Conservation (phyloP, 148 eudicot species). For the Mesembryanthemum crystallinum region DNA sequence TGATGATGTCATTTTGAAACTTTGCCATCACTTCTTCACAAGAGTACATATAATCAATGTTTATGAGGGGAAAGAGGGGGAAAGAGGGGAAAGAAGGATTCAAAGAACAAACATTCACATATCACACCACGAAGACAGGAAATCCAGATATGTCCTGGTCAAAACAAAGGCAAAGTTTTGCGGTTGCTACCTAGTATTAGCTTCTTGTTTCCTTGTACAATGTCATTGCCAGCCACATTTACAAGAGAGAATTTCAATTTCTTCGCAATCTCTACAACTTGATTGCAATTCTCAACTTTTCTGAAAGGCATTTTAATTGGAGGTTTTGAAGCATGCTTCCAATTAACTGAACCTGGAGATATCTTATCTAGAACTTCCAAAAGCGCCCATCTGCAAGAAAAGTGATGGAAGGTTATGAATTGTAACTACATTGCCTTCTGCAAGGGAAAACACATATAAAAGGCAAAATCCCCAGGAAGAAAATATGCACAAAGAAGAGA, state of each 20-base stretch:
- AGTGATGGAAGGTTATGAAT: not conserved
- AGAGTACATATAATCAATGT: not conserved
- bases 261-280: constrained; percentile 72
- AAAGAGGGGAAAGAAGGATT: not conserved
- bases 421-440: not conserved
- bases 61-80: not conserved
- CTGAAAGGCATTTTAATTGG: constrained; percentile 95
- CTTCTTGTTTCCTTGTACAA: constrained; percentile 91
- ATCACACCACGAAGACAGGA: no score
- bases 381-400: constrained; percentile 73
- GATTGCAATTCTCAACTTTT: constrained; percentile 97
- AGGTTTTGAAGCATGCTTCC: constrained; percentile 91
- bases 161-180: not conserved
- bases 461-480: not conserved
- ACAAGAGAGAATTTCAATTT: constrained; percentile 72
- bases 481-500: not conserved
- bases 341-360: constrained; percentile 84
- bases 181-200: constrained; percentile 59
- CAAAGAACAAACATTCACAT: no score
- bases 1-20: not conserved
- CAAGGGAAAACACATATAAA: not conserved
- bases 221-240: constrained; percentile 82
- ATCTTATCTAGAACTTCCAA: constrained; percentile 87
- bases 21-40: not conserved
- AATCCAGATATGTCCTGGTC: not conserved